Evolutionary conservation across 495 filamentous ascomycete species (phyloP), one percentile per base, ranked within the genome.

Genomic region (Podospora conica): DNA sequence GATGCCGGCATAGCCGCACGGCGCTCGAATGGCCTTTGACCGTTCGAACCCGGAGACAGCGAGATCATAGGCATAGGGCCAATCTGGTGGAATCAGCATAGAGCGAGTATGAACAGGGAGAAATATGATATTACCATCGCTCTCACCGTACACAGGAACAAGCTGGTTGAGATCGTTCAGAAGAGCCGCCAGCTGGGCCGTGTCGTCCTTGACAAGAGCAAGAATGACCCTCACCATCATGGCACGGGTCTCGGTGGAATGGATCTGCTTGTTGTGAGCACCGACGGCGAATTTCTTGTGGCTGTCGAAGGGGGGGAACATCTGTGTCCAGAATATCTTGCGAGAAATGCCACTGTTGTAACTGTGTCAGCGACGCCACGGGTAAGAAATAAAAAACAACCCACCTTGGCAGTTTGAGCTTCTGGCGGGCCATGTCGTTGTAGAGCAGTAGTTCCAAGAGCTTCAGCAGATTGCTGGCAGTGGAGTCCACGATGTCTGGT

Each of bases 1-100:
- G 3, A 99, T 76, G 3, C 95, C 95, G 20, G 91, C 87, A 71
- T 96, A 94, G 25, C 91, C 91, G 54, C 88, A 88, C 15, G 84
- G 75, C 1, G 91, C 88, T 66, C 92, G 85, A 31, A 95, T 86
- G 65, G 86, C 85, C 70, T 88, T 88, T 20, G 77, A 72, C 58
- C 91, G 79, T 66, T 96, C 87, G 66, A 90, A 86, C 65, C 76
- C 75, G 73, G 83, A 86, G 6, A n/a, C 1, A 18, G 75, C 80
- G 11, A 85, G 76, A 18, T 88, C 83, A 68, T 86, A 87, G 18
- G 77, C 74, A 67, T 86, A 86, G 20, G 68, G 18, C 6, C 55
- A 48, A n/a, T 48, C 21, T 33, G 59, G 8, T 66, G 68, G 66
- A 20, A 25, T 59, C 58, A 60, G 62, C 63, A 25, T 29, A 66